Percentiles rank a stretch among this genome's conserved stretches.
phyloP scores from a whole-genome alignment of 2,329 filamentous ascomycete species.

The Diaporthe vexans region DNA sequence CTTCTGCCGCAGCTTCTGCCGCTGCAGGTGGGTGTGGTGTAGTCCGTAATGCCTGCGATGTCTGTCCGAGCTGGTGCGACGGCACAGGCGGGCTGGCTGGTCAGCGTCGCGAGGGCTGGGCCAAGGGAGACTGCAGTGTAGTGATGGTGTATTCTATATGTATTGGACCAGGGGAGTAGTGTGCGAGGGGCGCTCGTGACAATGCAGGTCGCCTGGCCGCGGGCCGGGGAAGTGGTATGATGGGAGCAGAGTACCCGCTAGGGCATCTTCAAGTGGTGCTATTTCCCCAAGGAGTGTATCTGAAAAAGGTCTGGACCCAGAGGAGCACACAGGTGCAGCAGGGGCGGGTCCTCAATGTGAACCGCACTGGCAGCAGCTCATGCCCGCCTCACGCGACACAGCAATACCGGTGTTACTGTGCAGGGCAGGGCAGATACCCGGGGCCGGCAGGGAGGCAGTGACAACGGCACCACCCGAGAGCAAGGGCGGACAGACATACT shows the following conservation, averaged over 20 bases:
- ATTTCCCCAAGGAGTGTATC: not conserved
- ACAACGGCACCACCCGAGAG: conserved; percentile 21
- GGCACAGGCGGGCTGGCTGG: conserved; percentile 8
- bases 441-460: not conserved
- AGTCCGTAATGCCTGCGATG: conserved; percentile 11
- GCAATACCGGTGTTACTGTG: not conserved
- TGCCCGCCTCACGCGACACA: conserved; percentile 28
- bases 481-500: not conserved
- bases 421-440: no score
- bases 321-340: not conserved
- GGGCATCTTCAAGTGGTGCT: conserved; percentile 21
- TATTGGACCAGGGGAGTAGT: conserved; percentile 1
- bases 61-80: conserved; percentile 29
- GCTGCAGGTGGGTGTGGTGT: conserved; percentile 25
- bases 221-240: conserved; percentile 28
- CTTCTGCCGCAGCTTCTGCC: conserved; percentile 2
- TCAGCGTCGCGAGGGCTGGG: not conserved
- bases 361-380: conserved; percentile 33
- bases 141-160: not conserved
- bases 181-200: conserved; percentile 31
- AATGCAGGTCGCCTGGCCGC: conserved; percentile 19
- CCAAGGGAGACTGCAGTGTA: not conserved
- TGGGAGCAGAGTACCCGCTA: conserved; percentile 5
- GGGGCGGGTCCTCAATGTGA: not conserved
- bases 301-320: conserved; percentile 9